phyloP scores from a whole-genome alignment of 31 red algal species.

The Odonthalia washingtoniensis region DNA sequence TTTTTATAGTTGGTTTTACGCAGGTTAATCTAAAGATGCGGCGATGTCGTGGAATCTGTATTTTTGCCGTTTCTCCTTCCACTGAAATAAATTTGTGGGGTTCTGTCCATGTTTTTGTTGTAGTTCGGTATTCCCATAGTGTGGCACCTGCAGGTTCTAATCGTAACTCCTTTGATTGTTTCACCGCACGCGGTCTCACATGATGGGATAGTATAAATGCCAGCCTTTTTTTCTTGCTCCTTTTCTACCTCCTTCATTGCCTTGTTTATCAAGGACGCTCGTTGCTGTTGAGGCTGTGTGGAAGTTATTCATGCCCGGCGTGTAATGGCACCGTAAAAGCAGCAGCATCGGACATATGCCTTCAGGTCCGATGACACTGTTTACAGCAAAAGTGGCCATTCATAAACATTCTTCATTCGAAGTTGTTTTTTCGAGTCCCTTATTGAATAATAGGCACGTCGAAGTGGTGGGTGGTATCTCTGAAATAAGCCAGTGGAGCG shows the following conservation, averaged over 20 bases:
- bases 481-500: slow-evolving; percentile 42
- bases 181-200: background rate
- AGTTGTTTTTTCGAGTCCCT: background rate
- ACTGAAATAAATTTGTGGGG: background rate
- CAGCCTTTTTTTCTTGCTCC: slow-evolving; percentile 34
- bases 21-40: no score
- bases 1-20: no score
- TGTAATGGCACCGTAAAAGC: slow-evolving; percentile 27
- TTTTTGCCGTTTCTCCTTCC: background rate
- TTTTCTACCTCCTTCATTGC: slow-evolving; percentile 39
- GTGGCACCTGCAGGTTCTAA: background rate
- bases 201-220: slow-evolving; percentile 23
- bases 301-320: background rate
- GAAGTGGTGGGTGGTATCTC: slow-evolving; percentile 43
- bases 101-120: background rate
- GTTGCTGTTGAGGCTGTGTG: slow-evolving; percentile 22
- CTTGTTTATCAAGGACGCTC: slow-evolving; percentile 20
- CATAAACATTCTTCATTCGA: slow-evolving; percentile 38
- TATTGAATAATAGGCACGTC: slow-evolving; percentile 13
- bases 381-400: slow-evolving; percentile 31
- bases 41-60: no score
- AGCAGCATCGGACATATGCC: slow-evolving; percentile 33
- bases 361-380: slow-evolving; percentile 42
- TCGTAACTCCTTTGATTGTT: background rate
- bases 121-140: background rate